Evolutionary conservation across 108 stramenopile species (phyloP).

Genomic region (Nitzschia palea): DNA sequence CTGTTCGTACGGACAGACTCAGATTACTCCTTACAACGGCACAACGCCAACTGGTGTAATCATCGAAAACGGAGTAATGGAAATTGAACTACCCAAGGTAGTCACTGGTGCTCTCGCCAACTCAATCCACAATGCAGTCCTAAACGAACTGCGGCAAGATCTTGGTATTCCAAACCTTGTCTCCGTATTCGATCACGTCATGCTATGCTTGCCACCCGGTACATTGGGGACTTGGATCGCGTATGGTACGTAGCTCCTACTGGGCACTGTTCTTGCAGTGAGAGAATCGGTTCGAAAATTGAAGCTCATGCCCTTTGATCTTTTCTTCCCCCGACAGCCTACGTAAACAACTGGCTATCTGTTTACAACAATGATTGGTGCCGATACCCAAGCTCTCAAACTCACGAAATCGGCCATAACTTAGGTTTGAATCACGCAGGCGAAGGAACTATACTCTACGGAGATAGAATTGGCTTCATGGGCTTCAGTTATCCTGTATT

Average conservation of each 20-base stretch:
- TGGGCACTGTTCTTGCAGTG: background rate
- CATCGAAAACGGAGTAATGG: slow-evolving; percentile 21
- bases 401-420: slow-evolving; percentile 63
- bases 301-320: background rate
- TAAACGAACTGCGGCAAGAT: background rate
- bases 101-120: background rate
- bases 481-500: slow-evolving; percentile 34
- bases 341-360: slow-evolving; percentile 43
- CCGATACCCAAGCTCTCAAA: slow-evolving; percentile 34
- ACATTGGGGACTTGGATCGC: slow-evolving; percentile 16
- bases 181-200: slow-evolving; percentile 19
- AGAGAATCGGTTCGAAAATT: background rate
- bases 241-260: background rate
- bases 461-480: slow-evolving; percentile 35
- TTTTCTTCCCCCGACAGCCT: slow-evolving; percentile 23
- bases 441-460: slow-evolving; percentile 37
- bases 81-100: background rate
- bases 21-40: background rate
- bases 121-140: background rate
- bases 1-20: slow-evolving; percentile 24
- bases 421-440: slow-evolving; percentile 47
- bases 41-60: slow-evolving; percentile 16
- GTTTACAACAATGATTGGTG: slow-evolving; percentile 69
- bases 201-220: slow-evolving; percentile 49
- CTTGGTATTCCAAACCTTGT: background rate